Evolutionary conservation across 176 grass and related monocot genomes (phyloP).

Genomic region (Eremochloa ophiuroides): DNA sequence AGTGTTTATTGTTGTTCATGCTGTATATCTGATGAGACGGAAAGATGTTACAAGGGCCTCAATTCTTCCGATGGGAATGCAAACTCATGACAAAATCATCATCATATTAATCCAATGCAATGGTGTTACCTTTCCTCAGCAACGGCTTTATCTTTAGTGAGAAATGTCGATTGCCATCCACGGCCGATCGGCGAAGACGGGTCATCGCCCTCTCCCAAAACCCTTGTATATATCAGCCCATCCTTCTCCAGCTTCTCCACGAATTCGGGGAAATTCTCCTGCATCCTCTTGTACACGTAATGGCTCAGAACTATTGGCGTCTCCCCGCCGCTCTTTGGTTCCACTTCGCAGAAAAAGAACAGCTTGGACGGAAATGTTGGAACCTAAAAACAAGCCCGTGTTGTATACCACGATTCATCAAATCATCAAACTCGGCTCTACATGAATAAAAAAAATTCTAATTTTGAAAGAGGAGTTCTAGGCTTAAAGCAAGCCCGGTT

Average conservation of each 20-base stretch:
- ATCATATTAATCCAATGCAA: neutral
- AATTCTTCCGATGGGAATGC: neutral
- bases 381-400: constrained; percentile 39
- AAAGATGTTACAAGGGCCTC: neutral
- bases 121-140: constrained; percentile 68
- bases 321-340: constrained; percentile 67
- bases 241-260: constrained; percentile 77
- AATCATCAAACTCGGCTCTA: neutral
- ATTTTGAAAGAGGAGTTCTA: too few relatives aligned
- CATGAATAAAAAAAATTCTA: neutral
- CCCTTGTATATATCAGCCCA: constrained; percentile 67
- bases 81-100: neutral
- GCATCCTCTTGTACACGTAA: constrained; percentile 71
- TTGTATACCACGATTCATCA: neutral
- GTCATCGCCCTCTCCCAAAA: constrained; percentile 82
- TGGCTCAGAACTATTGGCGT: constrained; percentile 88
- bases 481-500: too few relatives aligned
- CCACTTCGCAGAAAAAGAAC: constrained; percentile 94
- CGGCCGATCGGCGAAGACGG: constrained; percentile 94
- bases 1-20: neutral
- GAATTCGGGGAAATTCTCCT: constrained; percentile 55
- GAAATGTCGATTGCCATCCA: constrained; percentile 94
- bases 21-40: neutral
- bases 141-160: constrained; percentile 64
- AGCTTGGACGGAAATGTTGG: constrained; percentile 76